Percentiles rank a stretch among this genome's conserved stretches.
Evolutionary conservation across 257 asterid species (phyloP).

Genomic region (Datura wrightii): DNA sequence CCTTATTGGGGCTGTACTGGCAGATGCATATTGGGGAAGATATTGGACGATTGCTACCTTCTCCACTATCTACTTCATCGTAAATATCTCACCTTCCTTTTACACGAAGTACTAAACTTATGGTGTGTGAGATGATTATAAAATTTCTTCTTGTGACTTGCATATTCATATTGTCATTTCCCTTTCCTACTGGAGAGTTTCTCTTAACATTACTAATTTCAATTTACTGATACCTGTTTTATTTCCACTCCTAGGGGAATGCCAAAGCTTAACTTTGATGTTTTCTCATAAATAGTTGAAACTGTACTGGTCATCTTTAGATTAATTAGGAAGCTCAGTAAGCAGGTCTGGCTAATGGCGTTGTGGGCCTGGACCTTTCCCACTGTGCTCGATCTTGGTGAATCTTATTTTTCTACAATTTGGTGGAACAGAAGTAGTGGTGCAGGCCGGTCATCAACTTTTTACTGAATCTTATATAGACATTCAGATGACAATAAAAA

Average conservation of each 20-base stretch:
- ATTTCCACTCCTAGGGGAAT: background rate
- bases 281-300: background rate
- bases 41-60: slow-evolving; percentile 99
- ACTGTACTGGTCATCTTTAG: background rate
- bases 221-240: background rate
- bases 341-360: background rate
- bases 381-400: slow-evolving; percentile 8
- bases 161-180: background rate
- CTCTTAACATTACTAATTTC: background rate
- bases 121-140: slow-evolving; percentile 13
- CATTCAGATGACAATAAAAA: background rate
- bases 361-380: background rate
- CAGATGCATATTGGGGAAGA: slow-evolving; percentile 99
- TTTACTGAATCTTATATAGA: background rate
- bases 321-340: slow-evolving; percentile 21
- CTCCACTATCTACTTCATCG: slow-evolving; percentile 87
- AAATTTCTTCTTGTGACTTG: background rate
- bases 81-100: slow-evolving; percentile 38
- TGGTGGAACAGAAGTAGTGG: slow-evolving; percentile 23
- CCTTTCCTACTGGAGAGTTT: slow-evolving; percentile 11
- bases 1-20: slow-evolving; percentile 90
- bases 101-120: slow-evolving; percentile 3
- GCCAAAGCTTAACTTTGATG: background rate
- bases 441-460: slow-evolving; percentile 13
- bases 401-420: slow-evolving; percentile 3